Evolutionary conservation across 441 rosid genomes (phyloP).

Genomic region (Geranium incanum): DNA sequence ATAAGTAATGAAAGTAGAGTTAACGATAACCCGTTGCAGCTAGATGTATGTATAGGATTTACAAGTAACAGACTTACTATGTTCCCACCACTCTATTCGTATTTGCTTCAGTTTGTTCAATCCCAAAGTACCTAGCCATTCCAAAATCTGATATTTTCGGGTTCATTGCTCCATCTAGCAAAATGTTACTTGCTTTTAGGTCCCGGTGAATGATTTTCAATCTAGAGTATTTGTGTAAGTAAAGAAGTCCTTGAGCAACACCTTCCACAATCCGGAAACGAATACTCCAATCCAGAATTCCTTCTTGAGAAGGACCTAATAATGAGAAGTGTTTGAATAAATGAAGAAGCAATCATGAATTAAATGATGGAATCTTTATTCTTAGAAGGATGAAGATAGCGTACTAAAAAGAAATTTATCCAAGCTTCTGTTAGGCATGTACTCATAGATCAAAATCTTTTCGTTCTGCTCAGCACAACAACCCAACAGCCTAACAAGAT

Average conservation of each 20-base stretch:
- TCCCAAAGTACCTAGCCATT: slow-evolving; percentile 72
- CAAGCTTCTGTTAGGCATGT: slow-evolving; percentile 78
- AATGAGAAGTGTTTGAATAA: too few species aligned
- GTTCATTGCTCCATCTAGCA: slow-evolving; percentile 69
- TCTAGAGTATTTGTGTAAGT: slow-evolving; percentile 88
- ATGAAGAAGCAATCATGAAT: neutral
- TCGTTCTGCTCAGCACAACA: slow-evolving; percentile 76
- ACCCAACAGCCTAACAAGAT: slow-evolving; percentile 71
- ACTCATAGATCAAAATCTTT: slow-evolving; percentile 68
- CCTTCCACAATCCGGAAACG: slow-evolving; percentile 34
- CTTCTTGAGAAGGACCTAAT: slow-evolving; percentile 48
- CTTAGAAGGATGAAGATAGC: slow-evolving; percentile 6
- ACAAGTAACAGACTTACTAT: slow-evolving; percentile 46
- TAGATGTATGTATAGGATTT: neutral
- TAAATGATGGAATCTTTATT: too few species aligned
- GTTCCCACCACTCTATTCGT: slow-evolving; percentile 85
- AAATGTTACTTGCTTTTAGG: slow-evolving; percentile 70
- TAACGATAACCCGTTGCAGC: neutral
- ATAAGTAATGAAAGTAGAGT: slow-evolving; percentile 3
- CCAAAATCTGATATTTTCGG: slow-evolving; percentile 93
- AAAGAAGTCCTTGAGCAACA: slow-evolving; percentile 59
- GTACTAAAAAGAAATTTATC: slow-evolving; percentile 68
- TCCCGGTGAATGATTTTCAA: slow-evolving; percentile 68
- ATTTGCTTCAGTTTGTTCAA: slow-evolving; percentile 65
- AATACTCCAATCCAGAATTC: slow-evolving; percentile 47